Percentiles rank a stretch among this genome's conserved stretches.
phyloP scores from a whole-genome alignment of 805 yeast species.

The Saturnispora kantuleensis region DNA sequence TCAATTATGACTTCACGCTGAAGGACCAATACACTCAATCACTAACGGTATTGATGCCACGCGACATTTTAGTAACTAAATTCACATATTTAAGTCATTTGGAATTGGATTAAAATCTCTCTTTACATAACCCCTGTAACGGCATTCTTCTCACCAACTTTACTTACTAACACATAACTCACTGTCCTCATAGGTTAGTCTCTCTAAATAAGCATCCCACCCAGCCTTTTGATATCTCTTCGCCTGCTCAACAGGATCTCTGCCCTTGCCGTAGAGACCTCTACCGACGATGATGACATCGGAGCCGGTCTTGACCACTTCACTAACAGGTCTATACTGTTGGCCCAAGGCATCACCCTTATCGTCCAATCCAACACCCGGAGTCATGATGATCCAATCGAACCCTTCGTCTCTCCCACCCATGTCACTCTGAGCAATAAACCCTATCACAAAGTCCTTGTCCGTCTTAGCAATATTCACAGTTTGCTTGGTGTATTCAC shows the following conservation, averaged over 20 bases:
- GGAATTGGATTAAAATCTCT: no score
- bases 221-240: constrained; percentile 87
- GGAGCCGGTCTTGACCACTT: constrained; percentile 76
- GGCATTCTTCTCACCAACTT: no score
- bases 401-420: constrained; percentile 75
- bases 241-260: constrained; percentile 85
- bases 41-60: no score
- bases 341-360: constrained; percentile 95
- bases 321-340: constrained; percentile 87
- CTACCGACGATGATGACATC: constrained; percentile 98
- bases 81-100: no score
- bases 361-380: constrained; percentile 97
- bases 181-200: constrained; percentile 8
- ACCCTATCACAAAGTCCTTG: constrained; percentile 87
- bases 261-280: constrained; percentile 88
- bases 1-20: no score
- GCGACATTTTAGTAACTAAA: no score
- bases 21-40: no score
- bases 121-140: no score
- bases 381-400: constrained; percentile 96
- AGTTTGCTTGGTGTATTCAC: constrained; percentile 80
- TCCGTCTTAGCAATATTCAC: constrained; percentile 80
- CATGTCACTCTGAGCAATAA: constrained; percentile 88
- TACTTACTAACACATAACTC: no score
- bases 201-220: constrained; percentile 76